Evolutionary conservation across 1,284 basidiomycete genomes (phyloP), one percentile per base, ranked within the genome.

Genomic region (Megacollybia platyphylla): DNA sequence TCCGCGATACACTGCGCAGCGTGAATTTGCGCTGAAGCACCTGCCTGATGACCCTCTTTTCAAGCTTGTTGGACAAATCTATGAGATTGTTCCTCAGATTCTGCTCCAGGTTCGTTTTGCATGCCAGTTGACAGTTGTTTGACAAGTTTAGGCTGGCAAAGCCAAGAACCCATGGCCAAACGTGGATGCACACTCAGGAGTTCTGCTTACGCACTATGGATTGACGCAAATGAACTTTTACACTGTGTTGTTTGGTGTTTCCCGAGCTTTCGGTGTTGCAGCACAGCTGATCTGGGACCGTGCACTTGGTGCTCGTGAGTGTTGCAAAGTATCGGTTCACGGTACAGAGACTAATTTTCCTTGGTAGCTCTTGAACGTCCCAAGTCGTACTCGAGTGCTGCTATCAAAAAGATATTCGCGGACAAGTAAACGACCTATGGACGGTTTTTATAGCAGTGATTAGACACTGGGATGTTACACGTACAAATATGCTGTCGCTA

Each of bases 131-230:
- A 44, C 26, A 37, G 35, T 32, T 37, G 39, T 27, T 37, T 46
- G 13, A 48, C 36, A 36, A 24, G 34, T 18, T 43, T 42, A 74
- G 77, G 87, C 89, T 54, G 89, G 89, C 54, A 93, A 92, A 67
- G 89, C 88, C 47, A 92, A 92, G 79, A 94, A 86, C 68, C 83
- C 85, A 5, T 87, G 84, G 82, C 87, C 88, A 42, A 96, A 97
- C 63, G 93, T 97, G 48, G 93, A 97, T 63, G 91, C 94, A 46
- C 91, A 92, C 68, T 97, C 93, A 29, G 94, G 94, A 68, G 91
- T 85, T 51, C 79, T 97, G 45, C 71, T 97, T 44, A 89, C 89
- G 48, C 73, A 94, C 68, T 94, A 91, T 58, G 90, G 89, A 45
- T 68, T 91, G 48, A 73, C 75, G 53, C 79, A 93, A 62, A 91